These are phyloP conservation scores for Plasmodium vinckei DNA, from an alignment of 169 alveolate species.

Conservation along the genomic window DNA sequence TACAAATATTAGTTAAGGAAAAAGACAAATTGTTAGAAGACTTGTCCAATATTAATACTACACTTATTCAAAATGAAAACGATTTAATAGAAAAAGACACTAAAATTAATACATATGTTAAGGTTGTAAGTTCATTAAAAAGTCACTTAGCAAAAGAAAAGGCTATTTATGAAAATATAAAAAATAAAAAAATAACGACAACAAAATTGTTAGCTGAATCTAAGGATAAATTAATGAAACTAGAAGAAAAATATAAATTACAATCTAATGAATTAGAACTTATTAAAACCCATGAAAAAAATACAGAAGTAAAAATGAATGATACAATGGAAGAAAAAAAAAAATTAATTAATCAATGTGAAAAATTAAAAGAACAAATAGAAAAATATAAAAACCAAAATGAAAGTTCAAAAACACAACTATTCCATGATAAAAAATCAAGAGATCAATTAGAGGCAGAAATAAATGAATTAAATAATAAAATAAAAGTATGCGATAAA, in stretches of 20 bases:
- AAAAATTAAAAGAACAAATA: conserved; percentile 83
- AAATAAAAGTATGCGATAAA: conserved; percentile 87
- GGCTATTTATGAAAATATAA: conserved; percentile 43
- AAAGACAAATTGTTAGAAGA: conserved; percentile 59
- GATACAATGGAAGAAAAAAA: conserved; percentile 88
- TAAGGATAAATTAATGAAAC: conserved; percentile 87
- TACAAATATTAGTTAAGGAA: conserved; percentile 38
- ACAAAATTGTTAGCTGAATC: conserved; percentile 91
- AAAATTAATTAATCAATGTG: conserved; percentile 82
- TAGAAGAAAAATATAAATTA: conserved; percentile 86
- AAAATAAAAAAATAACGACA: conserved; percentile 90
- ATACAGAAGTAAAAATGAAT: conserved; percentile 71
- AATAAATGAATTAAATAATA: conserved; percentile 88
- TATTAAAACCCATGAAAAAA: conserved; percentile 70
- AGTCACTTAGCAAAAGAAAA: conserved; percentile 65
- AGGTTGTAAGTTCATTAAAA: conserved; percentile 49
- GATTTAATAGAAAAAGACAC: conserved; percentile 40
- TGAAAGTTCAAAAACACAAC: conserved; percentile 85
- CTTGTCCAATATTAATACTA: conserved; percentile 14
- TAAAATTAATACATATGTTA: conserved; percentile 51
- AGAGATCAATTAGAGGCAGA: conserved; percentile 88
- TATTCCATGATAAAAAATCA: conserved; percentile 86
- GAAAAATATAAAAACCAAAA: conserved; percentile 88
- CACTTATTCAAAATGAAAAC: conserved; percentile 8
- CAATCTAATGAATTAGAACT: conserved; percentile 79